A percentile compares a stretch with the other conserved stretches of the same genome.
Evolutionary conservation across 1,139 yeast genomes (phyloP).

Genomic region (Debaryomycetaceae sp.): DNA sequence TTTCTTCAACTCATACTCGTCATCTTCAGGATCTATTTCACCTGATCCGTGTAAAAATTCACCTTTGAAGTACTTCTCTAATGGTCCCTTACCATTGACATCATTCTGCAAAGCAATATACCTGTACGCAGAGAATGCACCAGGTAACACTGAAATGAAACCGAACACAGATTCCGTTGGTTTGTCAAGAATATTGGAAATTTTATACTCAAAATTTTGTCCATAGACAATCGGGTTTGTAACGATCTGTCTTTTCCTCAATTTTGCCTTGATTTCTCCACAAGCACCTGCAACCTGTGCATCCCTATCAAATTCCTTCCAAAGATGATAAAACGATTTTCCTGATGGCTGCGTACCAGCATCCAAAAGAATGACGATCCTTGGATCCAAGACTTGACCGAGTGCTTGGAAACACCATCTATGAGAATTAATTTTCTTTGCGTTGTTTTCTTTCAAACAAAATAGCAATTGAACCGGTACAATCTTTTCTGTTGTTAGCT

Average conservation of each 20-base stretch:
- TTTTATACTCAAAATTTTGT: conserved; percentile 66
- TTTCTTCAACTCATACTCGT: conserved; percentile 40
- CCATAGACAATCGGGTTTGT: conserved; percentile 48
- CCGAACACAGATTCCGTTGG: conserved; percentile 94
- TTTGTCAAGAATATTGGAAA: conserved; percentile 92
- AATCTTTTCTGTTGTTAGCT: conserved; percentile 45
- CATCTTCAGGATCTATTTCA: conserved; percentile 44
- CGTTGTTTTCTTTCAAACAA: conserved; percentile 46
- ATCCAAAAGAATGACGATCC: conserved; percentile 41
- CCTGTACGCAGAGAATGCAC: conserved; percentile 93
- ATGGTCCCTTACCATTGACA: conserved; percentile 73
- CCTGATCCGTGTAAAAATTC: conserved; percentile 47
- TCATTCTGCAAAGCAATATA: conserved; percentile 83
- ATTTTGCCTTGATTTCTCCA: conserved; percentile 47
- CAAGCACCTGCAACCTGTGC: conserved; percentile 51
- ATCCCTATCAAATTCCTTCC: conserved; percentile 48
- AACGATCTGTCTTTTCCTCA: conserved; percentile 37
- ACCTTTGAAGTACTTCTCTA: conserved; percentile 48
- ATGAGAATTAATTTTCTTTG: conserved; percentile 47
- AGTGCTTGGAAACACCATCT: conserved; percentile 52
- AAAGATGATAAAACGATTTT: conserved; percentile 42
- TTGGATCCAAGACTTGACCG: conserved; percentile 43
- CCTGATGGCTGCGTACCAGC: conserved; percentile 50
- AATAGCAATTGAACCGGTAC: conserved; percentile 48
- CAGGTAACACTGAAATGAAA: conserved; percentile 89